phyloP scores from a whole-genome alignment of 2,329 filamentous ascomycete species.

The Pseudocercospora eumusae region DNA sequence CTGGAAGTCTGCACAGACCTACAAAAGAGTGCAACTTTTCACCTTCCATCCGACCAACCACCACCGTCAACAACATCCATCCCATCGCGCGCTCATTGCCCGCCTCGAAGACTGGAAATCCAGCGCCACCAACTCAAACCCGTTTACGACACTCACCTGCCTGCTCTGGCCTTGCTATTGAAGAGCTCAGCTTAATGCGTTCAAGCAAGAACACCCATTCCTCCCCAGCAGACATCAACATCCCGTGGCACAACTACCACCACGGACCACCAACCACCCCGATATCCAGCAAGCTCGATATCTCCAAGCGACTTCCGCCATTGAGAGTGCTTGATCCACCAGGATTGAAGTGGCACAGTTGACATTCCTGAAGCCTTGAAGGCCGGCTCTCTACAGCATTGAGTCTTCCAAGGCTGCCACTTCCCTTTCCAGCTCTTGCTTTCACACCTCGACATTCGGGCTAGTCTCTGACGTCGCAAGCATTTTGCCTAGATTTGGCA shows the following conservation, averaged over 20 bases:
- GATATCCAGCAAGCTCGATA: slow-evolving; percentile 43
- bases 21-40: background rate
- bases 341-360: background rate
- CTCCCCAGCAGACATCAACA: background rate
- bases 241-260: slow-evolving; percentile 38
- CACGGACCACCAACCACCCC: slow-evolving; percentile 42
- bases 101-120: background rate
- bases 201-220: background rate
- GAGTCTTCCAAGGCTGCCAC: background rate
- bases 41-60: background rate
- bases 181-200: slow-evolving; percentile 3
- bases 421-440: background rate
- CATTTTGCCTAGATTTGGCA: background rate
- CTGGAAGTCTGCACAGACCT: background rate
- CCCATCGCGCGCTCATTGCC: background rate
- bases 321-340: background rate
- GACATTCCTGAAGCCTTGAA: background rate
- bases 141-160: background rate
- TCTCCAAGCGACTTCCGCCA: slow-evolving; percentile 38
- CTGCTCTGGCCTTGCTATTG: slow-evolving; percentile 1
- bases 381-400: background rate
- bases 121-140: background rate
- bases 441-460: background rate
- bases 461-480: background rate
- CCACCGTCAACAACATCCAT: background rate